Evolutionary conservation across 345 rosid genomes (phyloP), one percentile per base, ranked within the genome.

Genomic region (Eucalyptus sp.): DNA sequence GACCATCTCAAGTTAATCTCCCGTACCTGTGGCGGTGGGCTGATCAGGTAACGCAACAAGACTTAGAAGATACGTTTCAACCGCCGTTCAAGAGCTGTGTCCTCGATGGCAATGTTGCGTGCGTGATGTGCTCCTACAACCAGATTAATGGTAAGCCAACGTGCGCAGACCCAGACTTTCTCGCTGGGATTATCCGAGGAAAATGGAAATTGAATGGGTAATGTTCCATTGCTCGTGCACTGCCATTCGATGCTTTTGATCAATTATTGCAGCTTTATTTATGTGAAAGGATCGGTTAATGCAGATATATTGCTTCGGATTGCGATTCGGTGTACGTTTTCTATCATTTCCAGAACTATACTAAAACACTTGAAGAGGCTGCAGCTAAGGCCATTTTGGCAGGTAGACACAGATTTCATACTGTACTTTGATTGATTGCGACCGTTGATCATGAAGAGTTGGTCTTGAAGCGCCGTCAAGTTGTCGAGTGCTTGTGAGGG

Each of bases 21-120:
- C 4, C 14, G 83, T 52, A 52, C 43, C 37, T 5, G 43, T 4
- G 2, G 90, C 94, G 92, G 98, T 95, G 91, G 88, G 18, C 81
- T 90, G 76, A 88, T 90, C 89, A 97, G 99, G 99, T 97, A 80
- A 96, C 96, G n/a, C 89, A 97, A 90, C 99, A 97, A 90, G 99
- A 97, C 87, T 7, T 97, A 96, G 98, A 95, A 88, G 99, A 97
- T 88, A 97, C 98, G 15, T 97, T 94, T 91, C 99, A 97, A 90
- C 99, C 99, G 87, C 99, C 99, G 33, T 97, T 97, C 93, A 95
- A 97, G 91, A 97, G 98, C 16, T 97, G 99, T 88, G 99, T 97
- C 8, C 29, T 94, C 60, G 99, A 97, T 84, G 99, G 99, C 60
- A 96, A 97, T 90, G 99, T 97, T 43, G 98, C 98, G 1, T 95